Evolutionary conservation across 257 asterid genomes (phyloP).

Genomic region (Jacaranda mimosifolia): DNA sequence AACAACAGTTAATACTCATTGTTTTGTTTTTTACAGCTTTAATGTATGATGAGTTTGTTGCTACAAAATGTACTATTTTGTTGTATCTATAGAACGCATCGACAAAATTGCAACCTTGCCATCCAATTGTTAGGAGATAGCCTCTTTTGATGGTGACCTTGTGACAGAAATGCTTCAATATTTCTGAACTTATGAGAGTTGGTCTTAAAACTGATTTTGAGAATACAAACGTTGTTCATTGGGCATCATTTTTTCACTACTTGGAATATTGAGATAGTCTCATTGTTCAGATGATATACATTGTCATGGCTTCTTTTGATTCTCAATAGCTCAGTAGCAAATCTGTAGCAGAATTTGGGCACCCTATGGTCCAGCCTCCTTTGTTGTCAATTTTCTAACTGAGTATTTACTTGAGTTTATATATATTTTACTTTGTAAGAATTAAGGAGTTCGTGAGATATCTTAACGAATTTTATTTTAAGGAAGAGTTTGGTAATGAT

Average conservation of each 20-base stretch:
- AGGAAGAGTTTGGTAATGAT: background rate
- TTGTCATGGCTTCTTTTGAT: background rate
- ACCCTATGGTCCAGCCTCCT: too few relatives aligned
- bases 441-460: background rate
- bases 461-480: too few relatives aligned
- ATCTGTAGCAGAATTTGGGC: too few relatives aligned
- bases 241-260: too few relatives aligned
- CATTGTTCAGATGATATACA: background rate
- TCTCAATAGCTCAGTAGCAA: background rate
- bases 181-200: background rate
- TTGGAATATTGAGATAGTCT: background rate
- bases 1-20: background rate
- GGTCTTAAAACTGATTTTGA: background rate
- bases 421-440: background rate
- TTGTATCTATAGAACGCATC: too few relatives aligned
- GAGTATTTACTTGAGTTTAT: background rate
- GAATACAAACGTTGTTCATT: background rate
- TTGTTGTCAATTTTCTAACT: background rate
- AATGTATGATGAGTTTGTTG: background rate
- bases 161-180: background rate
- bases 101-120: too few relatives aligned
- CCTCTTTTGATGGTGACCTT: too few relatives aligned
- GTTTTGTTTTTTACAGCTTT: background rate
- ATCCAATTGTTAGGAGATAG: too few relatives aligned
- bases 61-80: background rate